Evolutionary conservation across 2,329 filamentous ascomycete genomes (phyloP), one percentile per base, ranked within the genome.

Genomic region (Helminthosporium solani): DNA sequence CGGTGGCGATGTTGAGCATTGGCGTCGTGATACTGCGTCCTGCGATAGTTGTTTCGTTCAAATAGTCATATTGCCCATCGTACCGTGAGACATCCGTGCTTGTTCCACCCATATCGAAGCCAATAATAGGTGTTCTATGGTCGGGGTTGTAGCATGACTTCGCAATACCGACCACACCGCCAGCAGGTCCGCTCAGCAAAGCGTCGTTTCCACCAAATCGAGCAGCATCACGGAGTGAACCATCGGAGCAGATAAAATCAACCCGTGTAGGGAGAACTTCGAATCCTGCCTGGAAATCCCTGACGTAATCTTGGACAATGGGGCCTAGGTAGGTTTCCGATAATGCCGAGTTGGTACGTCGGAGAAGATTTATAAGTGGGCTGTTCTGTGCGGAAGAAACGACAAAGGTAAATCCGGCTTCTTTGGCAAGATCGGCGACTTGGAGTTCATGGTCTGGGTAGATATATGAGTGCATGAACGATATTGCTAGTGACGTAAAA

Each of bases 221-320:
- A 21, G 46, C 45, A 30, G 47, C 56, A 2, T 54, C 53, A 15
- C 57, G 59, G 2, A 68, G 50, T 14, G 63, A 64, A 4, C 67
- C 67, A 42, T 92, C 87, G 15, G 85, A 89, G 67, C 94, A 88
- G 89, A 95, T 95, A 54, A 95, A 95, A 64, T 95, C 89, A 69
- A 89, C 95, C 50, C 89, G 77, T 3, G 88, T 86, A 3, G 84
- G 85, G 56, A 78, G 84, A 5, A 73, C 65, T 86, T 46, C 38
- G n/a, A 42, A 34, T 6, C 38, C 27, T 15, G 25, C 20, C 7
- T 31, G 23, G 33, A 45, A 86, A 9, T 88, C 88, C 44, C 81
- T 78, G 55, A 95, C 77, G 60, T 90, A 90, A 63, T 84, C 85
- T 59, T 83, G 83, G 58, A 88, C 89, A 2, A 84, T 82, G 0